A percentile compares a stretch with the other conserved stretches of the same genome.
Conservation (phyloP, 306 rosid genomes). For the Citrullus colocynthis region DNA sequence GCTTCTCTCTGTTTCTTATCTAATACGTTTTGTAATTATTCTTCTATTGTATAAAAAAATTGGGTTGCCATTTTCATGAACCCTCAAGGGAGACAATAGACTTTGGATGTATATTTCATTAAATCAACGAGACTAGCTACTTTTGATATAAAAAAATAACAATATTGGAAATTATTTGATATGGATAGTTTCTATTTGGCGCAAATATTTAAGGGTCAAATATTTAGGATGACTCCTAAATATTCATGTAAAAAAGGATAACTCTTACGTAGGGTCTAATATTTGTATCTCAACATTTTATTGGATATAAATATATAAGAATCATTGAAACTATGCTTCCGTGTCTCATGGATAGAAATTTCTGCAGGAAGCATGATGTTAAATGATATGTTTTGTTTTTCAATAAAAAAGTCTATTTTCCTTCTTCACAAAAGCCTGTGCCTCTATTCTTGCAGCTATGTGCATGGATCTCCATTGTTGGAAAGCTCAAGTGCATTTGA, state of each 20-base stretch:
- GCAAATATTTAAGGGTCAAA: not conserved
- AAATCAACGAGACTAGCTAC: not conserved
- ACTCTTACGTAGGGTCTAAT: not conserved
- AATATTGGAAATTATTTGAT: not conserved
- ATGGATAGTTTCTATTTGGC: not conserved
- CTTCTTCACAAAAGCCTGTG: slow-evolving; percentile 2
- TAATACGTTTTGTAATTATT: not conserved
- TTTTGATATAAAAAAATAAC: not conserved
- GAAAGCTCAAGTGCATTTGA: slow-evolving; percentile 69
- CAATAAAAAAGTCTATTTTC: not conserved
- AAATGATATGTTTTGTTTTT: not conserved
- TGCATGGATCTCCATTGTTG: slow-evolving; percentile 87
- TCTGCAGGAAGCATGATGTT: slow-evolving; percentile 1
- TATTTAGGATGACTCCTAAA: not conserved
- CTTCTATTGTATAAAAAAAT: not conserved
- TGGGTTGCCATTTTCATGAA: not conserved
- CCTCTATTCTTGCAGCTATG: slow-evolving; percentile 50
- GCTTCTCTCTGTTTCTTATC: not conserved
- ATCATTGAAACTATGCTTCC: not conserved
- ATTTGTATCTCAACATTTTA: not conserved
- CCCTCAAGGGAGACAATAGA: not conserved
- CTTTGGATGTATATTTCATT: not conserved
- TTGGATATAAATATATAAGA: not conserved
- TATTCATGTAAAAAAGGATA: not conserved
- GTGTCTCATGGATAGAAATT: not conserved